Evolutionary conservation across 23 red algal genomes (phyloP), one percentile per base, ranked within the genome.

Genomic region (Gracilaria vermiculophylla): DNA sequence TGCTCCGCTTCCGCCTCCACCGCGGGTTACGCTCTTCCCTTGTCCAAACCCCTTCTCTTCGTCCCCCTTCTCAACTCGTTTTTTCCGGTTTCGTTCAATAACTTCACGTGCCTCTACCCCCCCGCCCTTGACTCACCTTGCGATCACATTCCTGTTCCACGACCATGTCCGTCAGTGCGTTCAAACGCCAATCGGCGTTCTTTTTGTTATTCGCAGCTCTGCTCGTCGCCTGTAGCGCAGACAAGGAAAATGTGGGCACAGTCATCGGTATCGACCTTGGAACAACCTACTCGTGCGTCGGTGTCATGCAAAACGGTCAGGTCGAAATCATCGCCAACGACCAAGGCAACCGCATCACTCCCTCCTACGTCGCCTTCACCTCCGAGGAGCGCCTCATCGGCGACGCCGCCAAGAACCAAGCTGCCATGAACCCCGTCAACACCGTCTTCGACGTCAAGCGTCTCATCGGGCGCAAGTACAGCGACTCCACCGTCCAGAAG

Each of bases 271-370:
- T 98, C 41, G 96, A 98, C 65, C 87, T 98, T 5, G 96, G 96
- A 48, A 98, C 96, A 48, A 98, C 96, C 9, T 98, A 98, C 72
- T 91, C 83, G 17, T 98, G 96, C 73, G 96, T 98, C 35, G 96
- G 96, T 11, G 96, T 98, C 10, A 94, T 98, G 85, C 91, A 95
- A 72, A 98, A 98, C 52, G 96, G 96, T 50, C 85, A 98, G 60
- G 96, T 98, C 23, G 96, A 98, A 48, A 98, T 98, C 14, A 94
- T 98, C 19, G 92, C 96, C 10, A 98, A 98, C 36, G 96, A 98
- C 49, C 92, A 95, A 39, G 96, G 96, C 19, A 98, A 98, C 52
- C 83, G 96, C 16, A 98, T 98, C 79, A 98, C 96, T 10, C 96
- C 96, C 47, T 89, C 81, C 27, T 98, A 98, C 62, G 96, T 98